phyloP scores from a whole-genome alignment of 2,329 filamentous ascomycete genomes.

The Blastomyces parvus region DNA sequence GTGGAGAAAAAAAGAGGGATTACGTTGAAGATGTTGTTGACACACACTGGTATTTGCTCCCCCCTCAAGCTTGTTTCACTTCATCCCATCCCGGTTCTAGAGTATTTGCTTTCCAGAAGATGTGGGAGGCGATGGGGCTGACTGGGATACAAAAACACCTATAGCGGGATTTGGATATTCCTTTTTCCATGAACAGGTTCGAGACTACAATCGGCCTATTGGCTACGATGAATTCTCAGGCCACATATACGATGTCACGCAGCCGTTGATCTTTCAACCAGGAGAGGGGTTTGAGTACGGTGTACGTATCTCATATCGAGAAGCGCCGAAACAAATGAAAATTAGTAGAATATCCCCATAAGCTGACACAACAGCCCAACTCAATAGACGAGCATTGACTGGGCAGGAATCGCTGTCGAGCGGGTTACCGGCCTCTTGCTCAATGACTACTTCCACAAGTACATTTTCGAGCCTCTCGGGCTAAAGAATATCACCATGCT shows the following conservation, averaged over 20 bases:
- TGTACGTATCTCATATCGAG: slow-evolving; percentile 30
- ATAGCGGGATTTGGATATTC: slow-evolving; percentile 49
- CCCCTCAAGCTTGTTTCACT: not conserved
- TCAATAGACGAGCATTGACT: slow-evolving; percentile 43
- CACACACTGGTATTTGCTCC: slow-evolving; percentile 33
- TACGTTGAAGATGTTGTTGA: slow-evolving; percentile 50
- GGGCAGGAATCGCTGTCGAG: slow-evolving; percentile 45
- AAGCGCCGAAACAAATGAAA: slow-evolving; percentile 2
- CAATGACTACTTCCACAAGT: slow-evolving; percentile 42
- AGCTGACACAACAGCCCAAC: not conserved
- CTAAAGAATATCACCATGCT: slow-evolving; percentile 48
- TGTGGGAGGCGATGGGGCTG: not conserved
- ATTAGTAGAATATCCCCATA: not conserved
- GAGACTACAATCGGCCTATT: slow-evolving; percentile 40
- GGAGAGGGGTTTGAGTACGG: slow-evolving; percentile 54
- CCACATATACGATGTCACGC: slow-evolving; percentile 43
- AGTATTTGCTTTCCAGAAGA: not conserved
- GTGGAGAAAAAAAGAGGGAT: slow-evolving; percentile 41
- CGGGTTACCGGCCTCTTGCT: slow-evolving; percentile 37
- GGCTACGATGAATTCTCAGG: slow-evolving; percentile 52
- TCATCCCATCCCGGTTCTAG: not conserved
- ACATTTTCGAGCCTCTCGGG: slow-evolving; percentile 42
- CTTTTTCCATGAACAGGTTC: slow-evolving; percentile 44
- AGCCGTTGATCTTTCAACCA: slow-evolving; percentile 53
- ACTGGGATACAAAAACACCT: slow-evolving; percentile 16